Evolutionary conservation across 352 stramenopile genomes (phyloP).

Genomic region (Pythium apleroticum): DNA sequence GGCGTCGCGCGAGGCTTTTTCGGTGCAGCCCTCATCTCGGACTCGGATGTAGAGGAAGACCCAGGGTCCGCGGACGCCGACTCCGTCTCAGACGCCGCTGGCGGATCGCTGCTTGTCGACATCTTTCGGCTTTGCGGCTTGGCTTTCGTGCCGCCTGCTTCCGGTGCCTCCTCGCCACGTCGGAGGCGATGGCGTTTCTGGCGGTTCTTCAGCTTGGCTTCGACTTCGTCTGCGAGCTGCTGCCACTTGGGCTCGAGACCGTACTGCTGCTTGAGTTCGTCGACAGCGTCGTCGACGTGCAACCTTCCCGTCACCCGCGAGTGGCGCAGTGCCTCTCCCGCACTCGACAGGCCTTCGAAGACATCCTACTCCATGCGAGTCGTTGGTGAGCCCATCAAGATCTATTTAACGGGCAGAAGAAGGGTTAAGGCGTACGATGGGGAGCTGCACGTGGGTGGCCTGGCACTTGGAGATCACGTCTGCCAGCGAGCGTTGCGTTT

Average conservation of each 20-base stretch:
- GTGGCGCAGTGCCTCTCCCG: conserved; percentile 25
- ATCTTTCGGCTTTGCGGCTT: background rate
- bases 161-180: conserved; percentile 16
- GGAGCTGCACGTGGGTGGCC: conserved; percentile 55
- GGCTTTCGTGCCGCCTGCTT: background rate
- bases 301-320: conserved; percentile 27
- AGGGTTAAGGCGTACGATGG: no score
- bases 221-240: conserved; percentile 41
- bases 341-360: conserved; percentile 22
- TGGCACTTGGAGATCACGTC: conserved; percentile 65
- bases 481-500: conserved; percentile 57
- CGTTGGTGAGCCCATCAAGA: no score
- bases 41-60: background rate
- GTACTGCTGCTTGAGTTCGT: conserved; percentile 57
- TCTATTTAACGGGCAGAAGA: no score
- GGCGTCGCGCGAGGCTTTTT: conserved; percentile 2
- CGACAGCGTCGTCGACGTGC: conserved; percentile 44
- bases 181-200: conserved; percentile 26
- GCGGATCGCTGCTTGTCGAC: background rate
- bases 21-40: background rate
- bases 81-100: background rate
- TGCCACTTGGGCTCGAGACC: conserved; percentile 55
- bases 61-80: background rate
- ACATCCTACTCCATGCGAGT: no score
- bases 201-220: conserved; percentile 37